Evolutionary conservation across 164 flowering plant genomes (phyloP).

Genomic region (Berberis vulgaris): DNA sequence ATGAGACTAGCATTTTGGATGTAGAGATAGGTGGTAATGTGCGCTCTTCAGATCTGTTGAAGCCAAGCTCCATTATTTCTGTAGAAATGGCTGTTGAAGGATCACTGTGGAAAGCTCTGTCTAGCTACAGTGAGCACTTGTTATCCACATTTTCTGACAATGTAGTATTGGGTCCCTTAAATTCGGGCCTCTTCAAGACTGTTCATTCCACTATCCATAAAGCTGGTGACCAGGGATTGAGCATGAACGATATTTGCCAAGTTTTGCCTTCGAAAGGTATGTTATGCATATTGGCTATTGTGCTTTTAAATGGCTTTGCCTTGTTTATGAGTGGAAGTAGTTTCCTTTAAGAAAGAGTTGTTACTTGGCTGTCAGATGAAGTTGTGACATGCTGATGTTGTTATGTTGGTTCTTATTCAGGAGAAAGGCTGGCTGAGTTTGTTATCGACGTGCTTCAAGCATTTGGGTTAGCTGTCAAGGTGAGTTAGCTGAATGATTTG

Average conservation of each 20-base stretch:
- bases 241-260: slow-evolving; percentile 41
- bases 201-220: slow-evolving; percentile 43
- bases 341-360: background rate
- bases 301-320: background rate
- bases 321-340: background rate
- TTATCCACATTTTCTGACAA: slow-evolving; percentile 19
- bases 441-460: slow-evolving; percentile 59
- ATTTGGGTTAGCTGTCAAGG: slow-evolving; percentile 67
- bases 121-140: slow-evolving; percentile 33
- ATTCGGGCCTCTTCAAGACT: slow-evolving; percentile 42
- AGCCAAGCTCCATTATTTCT: slow-evolving; percentile 5
- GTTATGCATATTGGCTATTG: slow-evolving; percentile 2
- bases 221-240: slow-evolving; percentile 89
- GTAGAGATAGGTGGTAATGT: slow-evolving; percentile 8
- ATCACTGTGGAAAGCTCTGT: slow-evolving; percentile 66
- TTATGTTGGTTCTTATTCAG: slow-evolving; percentile 21
- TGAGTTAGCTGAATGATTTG: slow-evolving; percentile 12
- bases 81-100: slow-evolving; percentile 12
- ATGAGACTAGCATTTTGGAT: slow-evolving; percentile 8
- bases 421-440: slow-evolving; percentile 29
- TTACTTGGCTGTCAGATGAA: background rate
- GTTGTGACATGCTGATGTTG: slow-evolving; percentile 1
- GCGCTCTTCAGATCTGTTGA: slow-evolving; percentile 7
- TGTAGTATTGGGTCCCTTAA: slow-evolving; percentile 16
- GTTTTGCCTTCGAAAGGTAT: slow-evolving; percentile 34